Evolutionary conservation across 768 basidiomycete species (phyloP).

Genomic region (Auricularia auricula-judae): DNA sequence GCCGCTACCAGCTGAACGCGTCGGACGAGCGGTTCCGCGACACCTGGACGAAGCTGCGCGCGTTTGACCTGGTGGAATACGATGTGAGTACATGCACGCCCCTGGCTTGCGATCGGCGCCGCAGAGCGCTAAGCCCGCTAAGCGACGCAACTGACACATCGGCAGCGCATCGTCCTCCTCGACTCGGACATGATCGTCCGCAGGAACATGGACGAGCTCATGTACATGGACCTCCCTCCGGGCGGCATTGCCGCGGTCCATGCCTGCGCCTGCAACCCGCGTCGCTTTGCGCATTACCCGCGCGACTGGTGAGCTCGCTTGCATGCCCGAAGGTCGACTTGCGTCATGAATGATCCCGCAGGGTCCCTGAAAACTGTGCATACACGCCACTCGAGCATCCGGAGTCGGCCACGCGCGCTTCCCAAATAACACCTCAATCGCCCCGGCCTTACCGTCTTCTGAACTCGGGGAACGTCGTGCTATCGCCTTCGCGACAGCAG

Average conservation of each 20-base stretch:
- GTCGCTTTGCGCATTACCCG: conserved; percentile 76
- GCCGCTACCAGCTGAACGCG: conserved; percentile 1
- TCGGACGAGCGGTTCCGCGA: conserved; percentile 14
- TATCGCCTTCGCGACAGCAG: conserved; percentile 57
- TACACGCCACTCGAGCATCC: conserved; percentile 46
- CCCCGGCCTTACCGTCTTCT: conserved; percentile 75
- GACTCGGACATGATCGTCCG: conserved; percentile 84
- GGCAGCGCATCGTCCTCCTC: conserved; percentile 64
- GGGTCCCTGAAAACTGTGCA: conserved; percentile 89
- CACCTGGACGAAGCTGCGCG: conserved; percentile 38
- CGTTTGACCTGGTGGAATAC: conserved; percentile 57
- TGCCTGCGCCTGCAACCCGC: conserved; percentile 91
- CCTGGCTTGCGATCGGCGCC: not conserved
- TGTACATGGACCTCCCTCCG: conserved; percentile 26
- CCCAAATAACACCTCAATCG: conserved; percentile 27
- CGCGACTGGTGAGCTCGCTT: conserved; percentile 56
- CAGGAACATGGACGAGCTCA: conserved; percentile 73
- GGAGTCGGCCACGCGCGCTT: conserved; percentile 35
- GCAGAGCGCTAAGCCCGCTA: not conserved
- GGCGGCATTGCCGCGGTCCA: conserved; percentile 83
- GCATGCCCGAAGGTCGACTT: not conserved
- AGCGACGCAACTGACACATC: conserved; percentile 3
- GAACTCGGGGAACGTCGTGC: conserved; percentile 83
- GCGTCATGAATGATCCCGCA: conserved; percentile 21
- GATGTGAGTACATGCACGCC: conserved; percentile 32